Evolutionary conservation across 2,329 filamentous ascomycete species (phyloP).

Genomic region (Pseudogymnoascus sp.): DNA sequence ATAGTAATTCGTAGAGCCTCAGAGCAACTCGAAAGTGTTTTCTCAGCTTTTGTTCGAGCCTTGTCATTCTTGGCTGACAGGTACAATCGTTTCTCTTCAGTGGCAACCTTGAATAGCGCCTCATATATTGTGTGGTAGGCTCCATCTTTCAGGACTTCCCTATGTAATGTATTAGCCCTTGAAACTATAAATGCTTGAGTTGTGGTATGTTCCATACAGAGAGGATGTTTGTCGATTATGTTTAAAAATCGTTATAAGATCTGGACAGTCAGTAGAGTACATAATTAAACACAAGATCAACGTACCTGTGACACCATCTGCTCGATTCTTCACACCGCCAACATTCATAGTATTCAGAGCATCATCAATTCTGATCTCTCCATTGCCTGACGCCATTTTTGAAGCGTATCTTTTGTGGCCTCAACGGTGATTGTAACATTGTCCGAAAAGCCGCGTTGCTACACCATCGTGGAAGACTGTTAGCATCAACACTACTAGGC

Average conservation of each 20-base stretch:
- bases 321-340: slow-evolving; percentile 11
- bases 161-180: slow-evolving; percentile 17
- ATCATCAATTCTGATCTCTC: slow-evolving; percentile 11
- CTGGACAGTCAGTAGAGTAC: slow-evolving; percentile 16
- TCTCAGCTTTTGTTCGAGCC: slow-evolving; percentile 41
- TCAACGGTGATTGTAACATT: slow-evolving; percentile 4
- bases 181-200: neutral
- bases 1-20: slow-evolving; percentile 65
- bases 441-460: neutral
- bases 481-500: neutral
- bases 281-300: neutral
- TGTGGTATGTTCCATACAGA: slow-evolving; percentile 18
- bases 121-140: slow-evolving; percentile 78
- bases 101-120: slow-evolving; percentile 61
- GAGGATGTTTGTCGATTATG: slow-evolving; percentile 21
- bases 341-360: slow-evolving; percentile 11
- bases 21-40: slow-evolving; percentile 60
- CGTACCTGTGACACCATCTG: slow-evolving; percentile 16
- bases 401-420: neutral
- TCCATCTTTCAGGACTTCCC: slow-evolving; percentile 56
- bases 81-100: slow-evolving; percentile 60
- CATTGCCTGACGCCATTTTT: slow-evolving; percentile 10
- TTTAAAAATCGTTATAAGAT: slow-evolving; percentile 26
- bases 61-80: slow-evolving; percentile 47
- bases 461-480: neutral